phyloP scores from a whole-genome alignment of 176 grass and related monocot species.

The Eragrostis curvula region DNA sequence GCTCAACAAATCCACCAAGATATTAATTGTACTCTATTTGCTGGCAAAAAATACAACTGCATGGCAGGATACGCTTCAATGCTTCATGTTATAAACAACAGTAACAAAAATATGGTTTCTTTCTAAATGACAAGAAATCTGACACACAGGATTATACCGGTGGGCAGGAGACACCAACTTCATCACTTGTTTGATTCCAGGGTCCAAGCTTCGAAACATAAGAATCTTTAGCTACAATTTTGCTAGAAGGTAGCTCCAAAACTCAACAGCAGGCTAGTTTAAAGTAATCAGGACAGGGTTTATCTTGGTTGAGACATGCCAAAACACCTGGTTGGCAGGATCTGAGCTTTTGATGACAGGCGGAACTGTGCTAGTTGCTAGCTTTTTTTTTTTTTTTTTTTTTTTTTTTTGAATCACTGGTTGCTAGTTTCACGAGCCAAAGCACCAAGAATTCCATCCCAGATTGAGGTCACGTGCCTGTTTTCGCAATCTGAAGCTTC shows the following conservation, averaged over 20 bases:
- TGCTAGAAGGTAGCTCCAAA: constrained; percentile 26
- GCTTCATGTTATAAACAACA: constrained; percentile 26
- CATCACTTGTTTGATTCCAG: constrained; percentile 37
- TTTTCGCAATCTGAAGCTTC: constrained; percentile 18
- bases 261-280: constrained; percentile 17
- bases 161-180: constrained; percentile 25
- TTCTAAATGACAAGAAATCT: constrained; percentile 28
- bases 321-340: constrained; percentile 42
- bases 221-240: constrained; percentile 12
- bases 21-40: constrained; percentile 31
- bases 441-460: constrained; percentile 32
- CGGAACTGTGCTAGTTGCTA: constrained; percentile 29
- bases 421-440: too few relatives aligned
- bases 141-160: constrained; percentile 37
- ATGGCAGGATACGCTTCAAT: constrained; percentile 41
- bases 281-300: constrained; percentile 16
- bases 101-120: background rate
- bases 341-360: constrained; percentile 12
- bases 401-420: too few relatives aligned
- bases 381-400: too few relatives aligned
- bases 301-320: constrained; percentile 25
- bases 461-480: constrained; percentile 29
- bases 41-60: constrained; percentile 7
- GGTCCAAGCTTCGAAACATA: constrained; percentile 34
- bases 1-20: constrained; percentile 38